Evolutionary conservation across 257 asterid species (phyloP), one percentile per base, ranked within the genome.

Genomic region (Capsicum chinense): DNA sequence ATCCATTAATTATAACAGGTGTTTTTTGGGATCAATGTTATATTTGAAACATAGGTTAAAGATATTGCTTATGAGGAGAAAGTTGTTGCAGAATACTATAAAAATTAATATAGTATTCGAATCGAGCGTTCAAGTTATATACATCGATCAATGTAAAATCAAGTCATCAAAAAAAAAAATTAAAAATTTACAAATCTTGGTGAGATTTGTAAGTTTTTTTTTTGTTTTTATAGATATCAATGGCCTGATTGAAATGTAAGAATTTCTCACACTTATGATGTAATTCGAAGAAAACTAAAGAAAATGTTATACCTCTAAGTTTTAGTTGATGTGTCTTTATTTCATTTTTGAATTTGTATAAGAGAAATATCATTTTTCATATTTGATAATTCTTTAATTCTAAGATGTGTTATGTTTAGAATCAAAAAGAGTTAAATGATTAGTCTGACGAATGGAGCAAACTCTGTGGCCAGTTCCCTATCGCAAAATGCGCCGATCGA

Each of bases 31-130:
- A 60, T 9, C 5, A 60, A 60, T 26, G 33, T 26, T 26, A 0
- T 26, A 54, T 86, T 89, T 48, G 85, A 88, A 5, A 58, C 56
- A 5, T 89, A 90, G 92, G 87, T 87, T 3, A 50, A 66, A 59
- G 87, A 83, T 14, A 66, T 90, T 79, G 83, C 87, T 58, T 67
- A 52, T 47, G 88, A 86, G 83, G 85, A 8, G 6, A 88, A 62
- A 69, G 79, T 69, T 69, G 8, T 26, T 69, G 16, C 8, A 2
- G 79, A 69, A 42, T 69, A 42, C 33, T 69, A 7, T 4, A 69
- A 69, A 16, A 39, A 69, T 42, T 69, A 42, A 66, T 68, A 68
- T 37, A 12, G 52, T 7, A 8, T 68, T 37, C 7, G 33, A 37
- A 15, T 15, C 7, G 7, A 14, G 6, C 12, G 17, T 56, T 56